Conservation (phyloP, 2,329 filamentous ascomycete species). For the Chalaropsis thielavioides region DNA sequence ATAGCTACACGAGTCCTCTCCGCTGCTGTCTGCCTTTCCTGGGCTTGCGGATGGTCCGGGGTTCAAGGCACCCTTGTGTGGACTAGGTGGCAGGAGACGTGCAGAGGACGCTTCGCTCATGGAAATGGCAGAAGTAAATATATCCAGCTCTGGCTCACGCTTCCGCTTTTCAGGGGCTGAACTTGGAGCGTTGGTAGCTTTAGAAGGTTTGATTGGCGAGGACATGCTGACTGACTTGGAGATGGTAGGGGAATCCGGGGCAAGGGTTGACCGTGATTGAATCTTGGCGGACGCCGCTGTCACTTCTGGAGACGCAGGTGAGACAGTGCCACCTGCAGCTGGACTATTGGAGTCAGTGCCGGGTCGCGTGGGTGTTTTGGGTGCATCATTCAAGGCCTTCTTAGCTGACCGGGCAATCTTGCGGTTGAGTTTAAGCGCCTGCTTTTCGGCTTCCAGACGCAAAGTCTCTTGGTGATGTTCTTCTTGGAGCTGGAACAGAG, state of each 20-base stretch:
- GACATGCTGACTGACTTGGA: constrained; percentile 7
- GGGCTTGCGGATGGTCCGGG: background rate
- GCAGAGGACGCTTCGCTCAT: background rate
- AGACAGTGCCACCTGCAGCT: constrained; percentile 12
- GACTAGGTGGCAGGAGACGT: background rate
- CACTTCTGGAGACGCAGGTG: background rate
- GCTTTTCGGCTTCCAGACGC: constrained; percentile 25
- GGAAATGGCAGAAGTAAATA: too few species aligned
- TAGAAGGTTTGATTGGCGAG: background rate
- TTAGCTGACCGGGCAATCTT: constrained; percentile 18
- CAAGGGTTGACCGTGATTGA: background rate
- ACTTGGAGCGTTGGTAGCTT: background rate
- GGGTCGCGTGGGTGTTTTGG: background rate
- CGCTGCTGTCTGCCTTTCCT: constrained; percentile 6
- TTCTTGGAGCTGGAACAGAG: constrained; percentile 47
- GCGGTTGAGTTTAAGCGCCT: constrained; percentile 26
- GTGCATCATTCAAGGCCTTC: constrained; percentile 3
- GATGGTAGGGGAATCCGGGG: background rate
- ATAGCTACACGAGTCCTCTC: constrained; percentile 3
- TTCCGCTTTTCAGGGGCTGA: constrained; percentile 1
- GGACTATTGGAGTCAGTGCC: background rate
- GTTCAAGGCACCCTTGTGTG: background rate
- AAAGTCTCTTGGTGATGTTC: constrained; percentile 21
- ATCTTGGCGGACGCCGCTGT: background rate
- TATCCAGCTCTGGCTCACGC: background rate